Evolutionary conservation across 2,329 filamentous ascomycete species (phyloP).

Genomic region (Aspergillus udagawae): DNA sequence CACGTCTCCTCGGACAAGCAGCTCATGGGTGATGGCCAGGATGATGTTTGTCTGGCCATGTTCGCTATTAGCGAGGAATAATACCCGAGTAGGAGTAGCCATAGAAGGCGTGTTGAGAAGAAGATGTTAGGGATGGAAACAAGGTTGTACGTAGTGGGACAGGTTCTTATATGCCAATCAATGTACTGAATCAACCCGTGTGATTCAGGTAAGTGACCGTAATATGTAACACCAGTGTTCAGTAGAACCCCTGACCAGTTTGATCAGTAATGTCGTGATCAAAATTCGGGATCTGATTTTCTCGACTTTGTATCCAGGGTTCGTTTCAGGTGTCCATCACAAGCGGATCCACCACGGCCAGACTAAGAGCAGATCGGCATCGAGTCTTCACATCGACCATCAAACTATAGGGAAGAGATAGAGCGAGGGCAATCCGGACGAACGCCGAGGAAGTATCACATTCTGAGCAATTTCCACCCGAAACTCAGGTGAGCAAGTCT

Average conservation of each 20-base stretch:
- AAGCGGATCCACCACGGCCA: not conserved
- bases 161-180: not conserved
- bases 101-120: conserved; percentile 4
- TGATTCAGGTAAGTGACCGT: not conserved
- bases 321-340: not conserved
- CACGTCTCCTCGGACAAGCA: conserved; percentile 34
- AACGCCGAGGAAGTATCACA: not conserved
- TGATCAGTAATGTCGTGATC: not conserved
- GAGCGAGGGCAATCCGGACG: not conserved
- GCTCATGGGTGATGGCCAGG: conserved; percentile 41
- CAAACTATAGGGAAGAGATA: too few relatives aligned
- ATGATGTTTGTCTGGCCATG: conserved; percentile 47
- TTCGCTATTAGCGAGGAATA: conserved; percentile 46
- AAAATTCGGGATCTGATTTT: not conserved
- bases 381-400: too few relatives aligned
- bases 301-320: not conserved
- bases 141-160: not conserved
- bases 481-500: not conserved
- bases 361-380: not conserved
- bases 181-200: not conserved
- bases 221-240: not conserved
- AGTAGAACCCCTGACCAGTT: not conserved
- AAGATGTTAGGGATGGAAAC: not conserved
- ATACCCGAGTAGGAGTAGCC: conserved; percentile 20
- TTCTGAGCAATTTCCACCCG: not conserved